These are phyloP conservation scores for Phlegmacium glaucopus DNA, from an alignment of 768 basidiomycete species.

Conservation along the genomic window DNA sequence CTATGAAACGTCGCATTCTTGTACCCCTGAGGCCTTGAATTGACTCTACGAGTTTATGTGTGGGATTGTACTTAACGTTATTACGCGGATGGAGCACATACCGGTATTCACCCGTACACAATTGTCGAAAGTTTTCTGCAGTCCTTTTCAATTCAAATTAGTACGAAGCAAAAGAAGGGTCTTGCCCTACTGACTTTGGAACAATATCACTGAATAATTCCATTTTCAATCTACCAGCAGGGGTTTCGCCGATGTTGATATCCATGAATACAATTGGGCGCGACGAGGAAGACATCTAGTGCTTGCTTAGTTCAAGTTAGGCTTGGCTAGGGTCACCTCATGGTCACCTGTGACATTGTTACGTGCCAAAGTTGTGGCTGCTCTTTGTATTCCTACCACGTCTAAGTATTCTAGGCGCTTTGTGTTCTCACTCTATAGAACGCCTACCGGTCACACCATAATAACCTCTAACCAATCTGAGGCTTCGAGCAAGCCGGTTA, in stretches of 20 bases:
- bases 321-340: no score
- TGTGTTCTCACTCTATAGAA: no score
- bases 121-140: conserved; percentile 95
- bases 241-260: conserved; percentile 93
- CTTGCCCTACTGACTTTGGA: conserved; percentile 65
- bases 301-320: no score
- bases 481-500: no score
- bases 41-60: conserved; percentile 46
- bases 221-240: conserved; percentile 94
- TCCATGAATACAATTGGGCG: conserved; percentile 98
- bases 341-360: no score
- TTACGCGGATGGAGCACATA: conserved; percentile 26
- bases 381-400: no score
- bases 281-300: conserved; percentile 35
- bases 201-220: conserved; percentile 95
- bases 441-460: no score
- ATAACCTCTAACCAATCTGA: no score
- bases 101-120: conserved; percentile 97
- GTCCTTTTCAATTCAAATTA: conserved; percentile 50
- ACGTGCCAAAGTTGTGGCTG: no score
- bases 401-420: no score
- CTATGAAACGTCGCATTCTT: conserved; percentile 91
- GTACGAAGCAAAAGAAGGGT: no score
- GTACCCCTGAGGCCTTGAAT: conserved; percentile 86
- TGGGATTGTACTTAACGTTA: not conserved